phyloP scores from a whole-genome alignment of 2,329 filamentous ascomycete genomes.

The Ascomycota sp. region DNA sequence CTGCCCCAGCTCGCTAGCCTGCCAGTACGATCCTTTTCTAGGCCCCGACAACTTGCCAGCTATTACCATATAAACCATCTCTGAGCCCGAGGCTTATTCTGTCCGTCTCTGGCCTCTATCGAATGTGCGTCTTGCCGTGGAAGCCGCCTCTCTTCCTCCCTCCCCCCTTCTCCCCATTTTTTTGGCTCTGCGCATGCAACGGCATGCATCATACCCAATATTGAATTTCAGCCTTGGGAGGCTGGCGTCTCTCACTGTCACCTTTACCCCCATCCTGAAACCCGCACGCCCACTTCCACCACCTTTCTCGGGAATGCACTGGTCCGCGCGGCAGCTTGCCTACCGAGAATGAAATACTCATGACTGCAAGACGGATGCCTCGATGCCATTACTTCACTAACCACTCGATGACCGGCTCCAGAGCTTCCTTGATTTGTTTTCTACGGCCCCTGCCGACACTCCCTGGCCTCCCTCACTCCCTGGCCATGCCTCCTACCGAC shows the following conservation, averaged over 20 bases:
- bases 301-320: conserved; percentile 1
- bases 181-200: too few relatives aligned
- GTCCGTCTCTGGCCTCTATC: too few relatives aligned
- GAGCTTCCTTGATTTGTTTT: conserved; percentile 4
- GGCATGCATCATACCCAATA: too few relatives aligned
- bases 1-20: not conserved
- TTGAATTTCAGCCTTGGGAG: not conserved
- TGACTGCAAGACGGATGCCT: not conserved
- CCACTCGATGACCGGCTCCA: not conserved
- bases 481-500: conserved; percentile 3
- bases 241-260: not conserved
- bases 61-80: too few relatives aligned
- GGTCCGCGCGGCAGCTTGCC: not conserved
- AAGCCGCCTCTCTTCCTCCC: too few relatives aligned
- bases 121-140: too few relatives aligned
- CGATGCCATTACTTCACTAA: not conserved
- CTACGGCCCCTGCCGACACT: conserved; percentile 1
- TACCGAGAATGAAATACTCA: not conserved
- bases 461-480: too few relatives aligned
- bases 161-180: too few relatives aligned
- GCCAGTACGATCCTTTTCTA: conserved; percentile 1
- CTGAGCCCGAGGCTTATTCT: too few relatives aligned
- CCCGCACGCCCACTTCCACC: not conserved
- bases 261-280: not conserved
- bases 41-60: too few relatives aligned